Conservation (phyloP, 2,329 filamentous ascomycete genomes). For the Xylariales sp. region DNA sequence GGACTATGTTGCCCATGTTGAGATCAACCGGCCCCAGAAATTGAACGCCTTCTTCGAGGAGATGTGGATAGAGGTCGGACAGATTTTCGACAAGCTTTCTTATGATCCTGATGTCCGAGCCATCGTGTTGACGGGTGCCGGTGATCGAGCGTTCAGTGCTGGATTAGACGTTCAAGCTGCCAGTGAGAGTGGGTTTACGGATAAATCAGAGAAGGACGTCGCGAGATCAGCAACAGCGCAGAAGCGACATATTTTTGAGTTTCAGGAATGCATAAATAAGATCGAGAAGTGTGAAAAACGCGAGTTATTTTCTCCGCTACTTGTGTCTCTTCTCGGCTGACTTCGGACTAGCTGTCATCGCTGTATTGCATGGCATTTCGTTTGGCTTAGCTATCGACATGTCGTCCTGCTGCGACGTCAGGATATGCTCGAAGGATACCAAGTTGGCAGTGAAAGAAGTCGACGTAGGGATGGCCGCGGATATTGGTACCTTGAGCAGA, state of each 20-base stretch:
- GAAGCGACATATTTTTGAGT: slow-evolving; percentile 67
- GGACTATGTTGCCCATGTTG: slow-evolving; percentile 78
- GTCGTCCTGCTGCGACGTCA: slow-evolving; percentile 64
- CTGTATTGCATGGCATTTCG: slow-evolving; percentile 72
- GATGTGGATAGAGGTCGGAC: slow-evolving; percentile 81
- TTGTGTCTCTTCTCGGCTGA: too few relatives aligned
- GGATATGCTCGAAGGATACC: slow-evolving; percentile 56
- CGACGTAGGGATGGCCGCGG: slow-evolving; percentile 75
- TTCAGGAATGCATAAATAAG: slow-evolving; percentile 72
- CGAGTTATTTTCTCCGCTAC: slow-evolving; percentile 32
- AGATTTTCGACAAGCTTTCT: slow-evolving; percentile 69
- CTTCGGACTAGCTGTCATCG: slow-evolving; percentile 85
- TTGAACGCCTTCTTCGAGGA: slow-evolving; percentile 81
- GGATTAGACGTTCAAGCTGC: slow-evolving; percentile 80
- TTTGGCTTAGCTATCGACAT: slow-evolving; percentile 77
- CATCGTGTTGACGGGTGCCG: slow-evolving; percentile 75
- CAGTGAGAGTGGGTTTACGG: slow-evolving; percentile 44
- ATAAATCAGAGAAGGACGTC: slow-evolving; percentile 42
- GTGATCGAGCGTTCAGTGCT: slow-evolving; percentile 77
- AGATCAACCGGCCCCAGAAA: slow-evolving; percentile 84
- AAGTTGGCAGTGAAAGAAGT: slow-evolving; percentile 74
- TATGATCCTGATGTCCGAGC: slow-evolving; percentile 67
- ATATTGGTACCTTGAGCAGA: slow-evolving; percentile 70
- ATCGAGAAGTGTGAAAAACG: slow-evolving; percentile 88
- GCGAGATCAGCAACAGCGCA: slow-evolving; percentile 60